phyloP scores from a whole-genome alignment of 2,329 filamentous ascomycete species.

The Pseudonectria buxi region DNA sequence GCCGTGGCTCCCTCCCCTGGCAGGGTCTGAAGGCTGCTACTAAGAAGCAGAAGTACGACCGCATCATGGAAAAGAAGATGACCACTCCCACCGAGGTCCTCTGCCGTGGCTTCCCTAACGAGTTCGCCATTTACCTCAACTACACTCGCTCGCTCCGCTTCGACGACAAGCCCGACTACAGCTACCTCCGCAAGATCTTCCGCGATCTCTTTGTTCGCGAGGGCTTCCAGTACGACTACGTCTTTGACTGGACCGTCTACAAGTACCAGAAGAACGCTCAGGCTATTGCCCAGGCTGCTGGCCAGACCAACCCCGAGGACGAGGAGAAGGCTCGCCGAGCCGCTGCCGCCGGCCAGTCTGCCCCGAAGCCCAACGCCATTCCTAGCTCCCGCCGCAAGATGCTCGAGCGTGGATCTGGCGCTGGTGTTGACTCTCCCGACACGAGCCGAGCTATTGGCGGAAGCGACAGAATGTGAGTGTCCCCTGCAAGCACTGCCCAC shows the following conservation, averaged over 20 bases:
- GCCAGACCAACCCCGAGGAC: slow-evolving; percentile 58
- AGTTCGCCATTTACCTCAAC: slow-evolving; percentile 99
- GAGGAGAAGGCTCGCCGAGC: slow-evolving; percentile 68
- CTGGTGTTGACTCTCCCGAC: slow-evolving; percentile 60
- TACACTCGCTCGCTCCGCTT: slow-evolving; percentile 98
- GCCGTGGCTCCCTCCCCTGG: slow-evolving; percentile 96
- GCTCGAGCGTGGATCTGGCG: slow-evolving; percentile 58
- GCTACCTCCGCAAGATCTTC: slow-evolving; percentile 99
- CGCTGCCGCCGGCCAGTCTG: slow-evolving; percentile 57
- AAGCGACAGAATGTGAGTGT: slow-evolving; percentile 95
- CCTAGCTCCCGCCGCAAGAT: slow-evolving; percentile 78
- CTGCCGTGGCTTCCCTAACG: slow-evolving; percentile 97
- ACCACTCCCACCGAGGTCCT: slow-evolving; percentile 97
- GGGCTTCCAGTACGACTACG: slow-evolving; percentile 99
- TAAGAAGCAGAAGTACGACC: slow-evolving; percentile 99
- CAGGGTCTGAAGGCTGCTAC: slow-evolving; percentile 97
- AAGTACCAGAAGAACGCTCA: slow-evolving; percentile 99
- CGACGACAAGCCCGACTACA: slow-evolving; percentile 99
- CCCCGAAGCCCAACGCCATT: slow-evolving; percentile 65
- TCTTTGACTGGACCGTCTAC: slow-evolving; percentile 99
- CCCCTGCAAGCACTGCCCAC: slow-evolving; percentile 40
- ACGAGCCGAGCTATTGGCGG: slow-evolving; percentile 69
- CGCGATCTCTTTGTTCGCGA: slow-evolving; percentile 97
- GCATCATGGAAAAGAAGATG: slow-evolving; percentile 99
- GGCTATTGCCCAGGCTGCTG: slow-evolving; percentile 79